Conservation (phyloP, 2,329 filamentous ascomycete species). For the Golovinomyces cichoracearum region DNA sequence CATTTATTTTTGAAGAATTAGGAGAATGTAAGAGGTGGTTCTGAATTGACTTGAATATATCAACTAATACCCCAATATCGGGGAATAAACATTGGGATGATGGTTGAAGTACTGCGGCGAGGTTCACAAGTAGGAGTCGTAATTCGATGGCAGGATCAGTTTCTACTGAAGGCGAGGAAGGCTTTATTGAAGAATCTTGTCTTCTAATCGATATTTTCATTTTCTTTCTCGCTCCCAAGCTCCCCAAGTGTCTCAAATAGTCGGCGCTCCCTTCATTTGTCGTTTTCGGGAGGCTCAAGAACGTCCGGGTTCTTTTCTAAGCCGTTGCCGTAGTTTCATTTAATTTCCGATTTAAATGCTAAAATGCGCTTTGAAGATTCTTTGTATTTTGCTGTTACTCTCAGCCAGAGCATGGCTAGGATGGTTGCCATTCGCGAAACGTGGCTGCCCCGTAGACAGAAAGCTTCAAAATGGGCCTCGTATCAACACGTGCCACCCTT, state of each 20-base stretch:
- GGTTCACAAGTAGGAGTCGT: slow-evolving; percentile 24
- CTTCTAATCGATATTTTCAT: slow-evolving; percentile 29
- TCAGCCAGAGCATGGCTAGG: background rate
- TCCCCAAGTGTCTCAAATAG: slow-evolving; percentile 4
- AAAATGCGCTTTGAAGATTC: background rate
- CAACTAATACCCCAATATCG: slow-evolving; percentile 14
- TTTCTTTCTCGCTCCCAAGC: slow-evolving; percentile 14
- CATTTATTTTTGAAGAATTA: slow-evolving; percentile 29
- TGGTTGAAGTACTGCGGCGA: slow-evolving; percentile 16
- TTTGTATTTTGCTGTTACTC: background rate
- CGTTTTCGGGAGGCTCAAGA: slow-evolving; percentile 3
- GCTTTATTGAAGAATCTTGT: slow-evolving; percentile 37
- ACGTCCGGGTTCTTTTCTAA: background rate
- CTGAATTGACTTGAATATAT: slow-evolving; percentile 12
- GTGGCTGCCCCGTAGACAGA: background rate
- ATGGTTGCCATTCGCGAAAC: background rate
- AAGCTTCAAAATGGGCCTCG: background rate
- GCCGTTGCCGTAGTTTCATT: background rate
- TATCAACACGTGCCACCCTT: background rate
- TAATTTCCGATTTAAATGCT: background rate
- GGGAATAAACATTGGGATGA: slow-evolving; percentile 9
- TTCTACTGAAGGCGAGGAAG: slow-evolving; percentile 27
- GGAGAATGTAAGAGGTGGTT: slow-evolving; percentile 18
- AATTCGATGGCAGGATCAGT: slow-evolving; percentile 36
- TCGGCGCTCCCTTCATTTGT: slow-evolving; percentile 9